Base-by-base conservation (phyloP, 805 yeast genomes). In the Hemisphaericaspora nanyangensis region DNA sequence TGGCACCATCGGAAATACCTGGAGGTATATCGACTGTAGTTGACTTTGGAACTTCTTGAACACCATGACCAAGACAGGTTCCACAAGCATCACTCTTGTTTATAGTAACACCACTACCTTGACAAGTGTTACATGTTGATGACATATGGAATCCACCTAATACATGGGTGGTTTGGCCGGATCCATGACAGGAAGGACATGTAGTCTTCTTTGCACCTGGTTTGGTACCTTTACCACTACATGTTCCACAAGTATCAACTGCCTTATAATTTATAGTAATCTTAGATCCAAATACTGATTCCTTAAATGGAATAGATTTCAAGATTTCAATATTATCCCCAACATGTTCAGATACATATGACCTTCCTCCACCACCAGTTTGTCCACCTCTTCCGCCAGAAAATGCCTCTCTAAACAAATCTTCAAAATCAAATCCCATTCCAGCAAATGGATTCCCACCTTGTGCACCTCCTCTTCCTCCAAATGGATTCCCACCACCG, bases 91-190 rank as follows among this genome's bases (percentile, higher is more conserved):
- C 89, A 11, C 69, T 64, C 15, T 74, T 70, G 34, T 80, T 76
- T 35, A 89, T 79, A 4, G 70, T 73, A 1, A 88, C 93, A 38
- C 99, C 99, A 5, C 85, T 68, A 29, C 99, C 99, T 32, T 75
- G 80, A 71, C 99, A 93, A 3, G 80, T 67, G 35, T 72, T 72
- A 74, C 99, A 93, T 10, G 96, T 88, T 0, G 96, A 80, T 3
- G 95, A 82, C 96, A 93, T 89, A 54, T 90, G 96, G 76, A 91
- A 93, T 0, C 98, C 98, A 4, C 95, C 96, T 56, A 85, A 74
- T 34, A 80, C 72, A 52, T 91, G 97, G 16, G 89, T 84, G 13
- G 83, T 79, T 26, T 90, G 83, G 4, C 99, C 99, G 0, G 95
- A 78, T 42, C 99, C 99, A 40, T 88, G 87, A 70, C 99, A 93